These are phyloP conservation scores for Sporothrix inflata DNA, from an alignment of 2,329 filamentous ascomycete genomes.

Conservation along the genomic window DNA sequence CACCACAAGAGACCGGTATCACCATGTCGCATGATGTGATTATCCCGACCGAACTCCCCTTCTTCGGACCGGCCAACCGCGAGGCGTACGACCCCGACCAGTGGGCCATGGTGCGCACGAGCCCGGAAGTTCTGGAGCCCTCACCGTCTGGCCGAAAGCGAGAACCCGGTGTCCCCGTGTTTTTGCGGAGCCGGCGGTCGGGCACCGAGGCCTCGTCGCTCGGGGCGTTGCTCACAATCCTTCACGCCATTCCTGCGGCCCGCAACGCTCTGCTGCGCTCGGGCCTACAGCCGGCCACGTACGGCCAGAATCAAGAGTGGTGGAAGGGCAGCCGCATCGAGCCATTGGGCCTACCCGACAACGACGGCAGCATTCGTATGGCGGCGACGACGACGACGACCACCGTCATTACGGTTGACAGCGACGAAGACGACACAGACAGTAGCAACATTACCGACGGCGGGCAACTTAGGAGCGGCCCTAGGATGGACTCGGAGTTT, in stretches of 20 bases:
- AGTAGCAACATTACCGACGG: not conserved
- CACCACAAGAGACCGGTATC: constrained; percentile 56
- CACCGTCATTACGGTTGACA: not conserved
- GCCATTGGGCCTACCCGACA: constrained; percentile 41
- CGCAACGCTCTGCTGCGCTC: constrained; percentile 58
- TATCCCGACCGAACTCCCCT: constrained; percentile 41
- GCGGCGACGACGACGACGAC: not conserved
- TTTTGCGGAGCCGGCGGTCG: constrained; percentile 49
- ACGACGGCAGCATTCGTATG: not conserved
- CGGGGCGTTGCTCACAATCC: constrained; percentile 60
- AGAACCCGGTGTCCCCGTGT: constrained; percentile 51
- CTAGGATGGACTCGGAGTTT: not conserved
- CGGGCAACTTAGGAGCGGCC: not conserved
- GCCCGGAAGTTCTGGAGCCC: constrained; percentile 43
- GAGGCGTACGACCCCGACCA: constrained; percentile 56
- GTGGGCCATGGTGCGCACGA: constrained; percentile 62
- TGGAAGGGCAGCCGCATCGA: constrained; percentile 56
- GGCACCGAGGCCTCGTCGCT: constrained; percentile 47
- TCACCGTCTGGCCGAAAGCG: constrained; percentile 52
- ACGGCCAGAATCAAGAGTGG: constrained; percentile 62
- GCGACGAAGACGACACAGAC: not conserved
- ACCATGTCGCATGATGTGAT: constrained; percentile 28
- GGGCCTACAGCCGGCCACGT: constrained; percentile 49
- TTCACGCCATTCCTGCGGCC: constrained; percentile 61
- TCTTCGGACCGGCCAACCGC: constrained; percentile 64